Evolutionary conservation across 768 basidiomycete species (phyloP).

Genomic region (Mycena filopes): DNA sequence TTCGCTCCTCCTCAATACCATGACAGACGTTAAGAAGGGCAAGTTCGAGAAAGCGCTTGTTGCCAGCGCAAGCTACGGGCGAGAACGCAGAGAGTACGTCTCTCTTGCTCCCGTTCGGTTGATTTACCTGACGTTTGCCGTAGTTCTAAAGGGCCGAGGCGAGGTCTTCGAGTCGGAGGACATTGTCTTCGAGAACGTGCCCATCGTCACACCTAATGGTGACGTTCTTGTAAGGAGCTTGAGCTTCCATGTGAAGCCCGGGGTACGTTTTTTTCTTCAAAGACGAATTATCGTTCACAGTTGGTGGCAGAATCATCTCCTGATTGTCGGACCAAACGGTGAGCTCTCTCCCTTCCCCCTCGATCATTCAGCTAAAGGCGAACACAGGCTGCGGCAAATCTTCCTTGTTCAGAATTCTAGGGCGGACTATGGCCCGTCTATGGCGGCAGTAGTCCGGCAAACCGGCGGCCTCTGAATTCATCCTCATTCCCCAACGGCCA

Average conservation of each 20-base stretch:
- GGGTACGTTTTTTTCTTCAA: constrained; percentile 57
- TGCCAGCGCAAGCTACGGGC: constrained; percentile 72
- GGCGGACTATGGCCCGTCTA: constrained; percentile 84
- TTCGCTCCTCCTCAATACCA: constrained; percentile 87
- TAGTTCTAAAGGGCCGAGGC: constrained; percentile 85
- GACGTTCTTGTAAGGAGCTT: constrained; percentile 88
- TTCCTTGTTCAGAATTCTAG: constrained; percentile 86
- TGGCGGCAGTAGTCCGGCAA: constrained; percentile 86
- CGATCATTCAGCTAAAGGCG: constrained; percentile 4
- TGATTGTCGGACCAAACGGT: constrained; percentile 97
- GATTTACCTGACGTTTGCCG: constrained; percentile 7
- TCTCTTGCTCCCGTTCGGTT: neutral
- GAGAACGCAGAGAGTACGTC: constrained; percentile 81
- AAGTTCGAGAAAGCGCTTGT: constrained; percentile 91
- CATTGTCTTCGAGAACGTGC: constrained; percentile 92
- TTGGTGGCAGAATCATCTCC: constrained; percentile 81
- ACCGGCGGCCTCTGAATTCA: constrained; percentile 88
- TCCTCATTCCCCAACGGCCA: constrained; percentile 95
- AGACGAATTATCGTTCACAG: constrained; percentile 1
- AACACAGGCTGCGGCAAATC: constrained; percentile 84
- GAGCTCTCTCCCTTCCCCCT: constrained; percentile 13
- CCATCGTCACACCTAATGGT: constrained; percentile 96
- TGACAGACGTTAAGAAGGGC: constrained; percentile 85
- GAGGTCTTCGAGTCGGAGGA: constrained; percentile 86
- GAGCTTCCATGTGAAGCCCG: constrained; percentile 90